Conservation (phyloP, 805 yeast species). For the Hanseniaspora lindneri region DNA sequence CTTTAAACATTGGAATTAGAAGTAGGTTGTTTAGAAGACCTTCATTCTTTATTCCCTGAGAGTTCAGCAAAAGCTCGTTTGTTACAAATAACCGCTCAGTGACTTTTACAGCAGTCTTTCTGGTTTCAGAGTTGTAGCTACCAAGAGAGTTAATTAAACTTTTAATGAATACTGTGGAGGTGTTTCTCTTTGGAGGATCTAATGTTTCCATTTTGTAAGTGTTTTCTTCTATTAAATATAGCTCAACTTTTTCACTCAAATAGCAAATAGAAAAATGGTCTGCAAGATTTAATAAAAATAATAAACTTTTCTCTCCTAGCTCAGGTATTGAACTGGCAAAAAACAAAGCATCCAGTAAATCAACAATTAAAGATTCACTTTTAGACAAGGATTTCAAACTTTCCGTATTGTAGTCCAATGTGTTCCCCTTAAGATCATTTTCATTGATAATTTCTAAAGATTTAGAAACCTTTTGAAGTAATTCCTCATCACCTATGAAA, state of each 20-base stretch:
- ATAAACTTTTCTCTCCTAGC: slow-evolving; percentile 52
- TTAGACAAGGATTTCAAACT: slow-evolving; percentile 33
- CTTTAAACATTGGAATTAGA: slow-evolving; percentile 60
- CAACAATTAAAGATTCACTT: slow-evolving; percentile 54
- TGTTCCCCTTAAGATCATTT: slow-evolving; percentile 29
- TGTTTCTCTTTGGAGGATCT: slow-evolving; percentile 62
- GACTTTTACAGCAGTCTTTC: slow-evolving; percentile 58
- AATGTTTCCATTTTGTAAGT: slow-evolving; percentile 64
- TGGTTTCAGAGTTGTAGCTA: slow-evolving; percentile 57
- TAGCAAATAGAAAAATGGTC: slow-evolving; percentile 72
- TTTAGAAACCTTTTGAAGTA: slow-evolving; percentile 41
- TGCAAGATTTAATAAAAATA: slow-evolving; percentile 51
- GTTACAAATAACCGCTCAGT: slow-evolving; percentile 50
- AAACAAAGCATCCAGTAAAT: slow-evolving; percentile 59
- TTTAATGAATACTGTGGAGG: slow-evolving; percentile 56
- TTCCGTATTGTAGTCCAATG: slow-evolving; percentile 23
- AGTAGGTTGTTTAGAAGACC: slow-evolving; percentile 63
- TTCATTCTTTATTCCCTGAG: slow-evolving; percentile 20
- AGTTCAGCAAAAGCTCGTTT: slow-evolving; percentile 55
- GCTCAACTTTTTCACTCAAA: slow-evolving; percentile 59
- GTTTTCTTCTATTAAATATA: slow-evolving; percentile 53
- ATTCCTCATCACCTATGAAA: slow-evolving; percentile 25
- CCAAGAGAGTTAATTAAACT: slow-evolving; percentile 74
- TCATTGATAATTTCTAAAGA: slow-evolving; percentile 25
- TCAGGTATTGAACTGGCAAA: slow-evolving; percentile 67